Percentiles rank a stretch among this genome's conserved stretches.
Evolutionary conservation across 176 grass and related monocot genomes (phyloP).

Genomic region (Oryza brachyantha): DNA sequence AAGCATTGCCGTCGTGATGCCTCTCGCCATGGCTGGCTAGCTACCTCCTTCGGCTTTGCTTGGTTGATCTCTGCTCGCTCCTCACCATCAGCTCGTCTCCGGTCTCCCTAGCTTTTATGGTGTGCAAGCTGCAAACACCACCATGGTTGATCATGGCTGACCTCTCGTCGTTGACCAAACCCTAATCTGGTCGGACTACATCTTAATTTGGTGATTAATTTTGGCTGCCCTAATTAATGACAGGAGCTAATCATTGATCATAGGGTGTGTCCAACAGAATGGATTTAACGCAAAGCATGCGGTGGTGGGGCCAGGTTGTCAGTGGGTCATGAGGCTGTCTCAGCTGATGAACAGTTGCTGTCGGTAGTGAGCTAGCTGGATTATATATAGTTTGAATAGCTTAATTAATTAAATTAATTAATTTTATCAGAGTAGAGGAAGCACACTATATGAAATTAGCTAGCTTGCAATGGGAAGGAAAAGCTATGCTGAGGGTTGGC

Average conservation of each 20-base stretch:
- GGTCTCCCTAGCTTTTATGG: no score
- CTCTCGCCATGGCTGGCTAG: neutral
- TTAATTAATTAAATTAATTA: neutral
- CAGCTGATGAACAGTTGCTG: neutral
- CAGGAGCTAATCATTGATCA: neutral
- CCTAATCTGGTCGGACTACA: neutral
- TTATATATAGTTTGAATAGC: neutral
- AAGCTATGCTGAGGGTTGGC: conserved; percentile 6
- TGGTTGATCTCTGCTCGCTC: neutral
- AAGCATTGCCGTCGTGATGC: no score
- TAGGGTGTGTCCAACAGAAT: neutral
- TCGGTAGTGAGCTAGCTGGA: neutral
- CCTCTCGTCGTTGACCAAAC: neutral
- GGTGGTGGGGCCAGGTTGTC: neutral
- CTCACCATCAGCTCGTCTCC: neutral
- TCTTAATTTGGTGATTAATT: neutral
- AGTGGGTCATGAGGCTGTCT: neutral
- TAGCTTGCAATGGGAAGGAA: neutral
- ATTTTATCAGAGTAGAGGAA: neutral
- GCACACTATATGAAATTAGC: neutral
- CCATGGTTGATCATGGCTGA: neutral
- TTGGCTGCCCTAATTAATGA: neutral
- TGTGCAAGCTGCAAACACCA: neutral
- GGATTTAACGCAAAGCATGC: neutral
- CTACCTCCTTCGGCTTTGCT: neutral